Conservation (phyloP, 495 filamentous ascomycete species). For the Penicillium taxi region DNA sequence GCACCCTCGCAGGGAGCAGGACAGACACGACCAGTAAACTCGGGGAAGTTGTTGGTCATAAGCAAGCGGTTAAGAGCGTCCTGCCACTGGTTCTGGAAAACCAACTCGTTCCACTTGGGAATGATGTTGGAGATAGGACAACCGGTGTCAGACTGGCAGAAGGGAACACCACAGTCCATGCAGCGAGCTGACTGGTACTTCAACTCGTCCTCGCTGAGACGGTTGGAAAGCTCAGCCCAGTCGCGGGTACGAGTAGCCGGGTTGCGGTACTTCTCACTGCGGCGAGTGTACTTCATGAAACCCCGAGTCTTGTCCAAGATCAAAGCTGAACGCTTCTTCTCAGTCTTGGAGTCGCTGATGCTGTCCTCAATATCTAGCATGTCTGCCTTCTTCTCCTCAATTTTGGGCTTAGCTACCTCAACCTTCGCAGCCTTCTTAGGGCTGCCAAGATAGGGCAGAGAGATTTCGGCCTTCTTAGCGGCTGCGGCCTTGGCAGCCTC, state of each 20-base stretch:
- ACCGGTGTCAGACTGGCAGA: conserved; percentile 96
- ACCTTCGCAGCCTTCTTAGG: conserved; percentile 38
- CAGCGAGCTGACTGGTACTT: conserved; percentile 98
- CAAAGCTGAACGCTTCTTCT: conserved; percentile 89
- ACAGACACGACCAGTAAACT: conserved; percentile 98
- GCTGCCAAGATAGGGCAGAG: conserved; percentile 69
- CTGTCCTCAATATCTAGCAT: conserved; percentile 95
- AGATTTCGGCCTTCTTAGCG: conserved; percentile 75
- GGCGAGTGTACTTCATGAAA: conserved; percentile 98
- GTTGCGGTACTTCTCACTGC: conserved; percentile 89
- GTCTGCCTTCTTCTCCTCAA: conserved; percentile 63
- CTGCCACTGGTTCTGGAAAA: conserved; percentile 90
- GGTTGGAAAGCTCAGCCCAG: conserved; percentile 86
- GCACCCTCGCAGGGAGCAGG: conserved; percentile 97
- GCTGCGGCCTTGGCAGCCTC: conserved; percentile 79
- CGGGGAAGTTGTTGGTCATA: conserved; percentile 99
- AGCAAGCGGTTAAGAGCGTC: conserved; percentile 91
- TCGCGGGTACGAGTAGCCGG: conserved; percentile 82
- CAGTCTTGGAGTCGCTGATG: conserved; percentile 71
- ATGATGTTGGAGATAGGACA: conserved; percentile 99
- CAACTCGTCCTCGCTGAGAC: conserved; percentile 91
- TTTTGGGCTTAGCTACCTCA: conserved; percentile 53
- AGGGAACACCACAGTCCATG: conserved; percentile 99
- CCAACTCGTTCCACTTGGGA: conserved; percentile 96
- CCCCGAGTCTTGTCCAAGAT: conserved; percentile 96